These are phyloP conservation scores for Sinapis alba DNA, from an alignment of 441 rosid genomes.

Conservation along the genomic window DNA sequence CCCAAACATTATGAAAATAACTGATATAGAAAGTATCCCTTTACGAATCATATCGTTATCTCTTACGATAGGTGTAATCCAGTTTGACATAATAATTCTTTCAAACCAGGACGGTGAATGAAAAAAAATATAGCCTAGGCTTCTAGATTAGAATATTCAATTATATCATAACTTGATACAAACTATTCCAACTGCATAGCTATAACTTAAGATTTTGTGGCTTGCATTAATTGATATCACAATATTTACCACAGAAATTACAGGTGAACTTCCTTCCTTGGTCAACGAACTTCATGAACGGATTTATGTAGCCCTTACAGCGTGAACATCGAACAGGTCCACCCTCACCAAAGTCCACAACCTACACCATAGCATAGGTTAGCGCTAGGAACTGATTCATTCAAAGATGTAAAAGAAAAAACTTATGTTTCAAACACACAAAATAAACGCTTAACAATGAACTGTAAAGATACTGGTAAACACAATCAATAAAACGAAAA, in stretches of 20 bases:
- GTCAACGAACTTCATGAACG: constrained; percentile 80
- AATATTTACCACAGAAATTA: constrained; percentile 73
- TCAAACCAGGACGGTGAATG: constrained; percentile 23
- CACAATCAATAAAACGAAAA: constrained; percentile 4
- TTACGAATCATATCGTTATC: constrained; percentile 12
- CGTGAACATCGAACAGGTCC: constrained; percentile 92
- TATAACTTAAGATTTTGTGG: not conserved
- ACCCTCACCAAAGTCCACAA: constrained; percentile 87
- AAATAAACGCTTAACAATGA: too few species aligned
- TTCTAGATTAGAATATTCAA: not conserved
- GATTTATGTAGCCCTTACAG: constrained; percentile 85
- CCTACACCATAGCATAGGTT: constrained; percentile 45
- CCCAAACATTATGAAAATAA: not conserved
- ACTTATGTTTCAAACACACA: too few species aligned
- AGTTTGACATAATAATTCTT: constrained; percentile 4
- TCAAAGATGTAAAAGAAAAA: constrained; percentile 13
- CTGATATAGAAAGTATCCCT: not conserved
- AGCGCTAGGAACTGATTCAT: constrained; percentile 13
- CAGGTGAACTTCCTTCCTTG: constrained; percentile 83
- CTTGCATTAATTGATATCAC: not conserved
- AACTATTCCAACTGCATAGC: not conserved
- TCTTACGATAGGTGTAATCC: constrained; percentile 8
- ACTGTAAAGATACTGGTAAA: constrained; percentile 5
- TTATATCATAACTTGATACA: too few species aligned
- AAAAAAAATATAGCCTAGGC: constrained; percentile 3